Percentiles rank a stretch among this genome's conserved stretches.
phyloP scores from a whole-genome alignment of 345 rosid species.

The Bruguiera sexangula region DNA sequence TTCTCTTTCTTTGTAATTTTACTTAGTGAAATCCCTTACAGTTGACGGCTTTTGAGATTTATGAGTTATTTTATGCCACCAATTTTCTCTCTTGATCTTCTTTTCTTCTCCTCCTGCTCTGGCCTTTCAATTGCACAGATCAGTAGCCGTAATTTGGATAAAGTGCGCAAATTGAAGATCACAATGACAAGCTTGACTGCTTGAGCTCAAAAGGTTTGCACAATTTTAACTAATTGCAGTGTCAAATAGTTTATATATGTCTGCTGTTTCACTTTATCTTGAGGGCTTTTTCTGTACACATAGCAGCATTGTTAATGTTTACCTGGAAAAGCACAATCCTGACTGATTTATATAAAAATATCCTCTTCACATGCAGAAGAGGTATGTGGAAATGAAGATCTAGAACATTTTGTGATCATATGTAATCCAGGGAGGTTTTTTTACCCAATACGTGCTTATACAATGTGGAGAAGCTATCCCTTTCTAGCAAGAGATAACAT shows the following conservation, averaged over 20 bases:
- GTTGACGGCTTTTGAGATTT: too few species aligned
- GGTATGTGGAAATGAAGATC: neutral
- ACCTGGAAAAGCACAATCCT: too few species aligned
- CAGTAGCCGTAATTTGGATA: conserved; percentile 82
- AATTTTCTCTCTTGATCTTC: neutral
- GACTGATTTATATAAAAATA: too few species aligned
- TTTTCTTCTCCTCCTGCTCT: neutral
- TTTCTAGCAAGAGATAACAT: neutral
- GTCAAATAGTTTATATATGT: neutral
- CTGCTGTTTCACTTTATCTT: neutral
- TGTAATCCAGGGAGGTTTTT: neutral
- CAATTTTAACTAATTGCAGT: neutral
- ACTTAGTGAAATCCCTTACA: too few species aligned
- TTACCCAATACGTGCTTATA: neutral
- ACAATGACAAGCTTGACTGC: conserved; percentile 94
- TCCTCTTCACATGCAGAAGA: neutral
- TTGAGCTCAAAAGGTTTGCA: conserved; percentile 81
- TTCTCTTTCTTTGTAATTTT: too few species aligned
- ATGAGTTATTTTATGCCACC: too few species aligned
- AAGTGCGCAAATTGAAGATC: conserved; percentile 95
- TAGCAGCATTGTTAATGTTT: too few species aligned
- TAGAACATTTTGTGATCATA: neutral
- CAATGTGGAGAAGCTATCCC: neutral
- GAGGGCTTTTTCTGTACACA: neutral
- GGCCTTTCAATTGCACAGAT: conserved; percentile 37